Conservation (phyloP, 2,329 filamentous ascomycete species). For the Seiridium cupressi region DNA sequence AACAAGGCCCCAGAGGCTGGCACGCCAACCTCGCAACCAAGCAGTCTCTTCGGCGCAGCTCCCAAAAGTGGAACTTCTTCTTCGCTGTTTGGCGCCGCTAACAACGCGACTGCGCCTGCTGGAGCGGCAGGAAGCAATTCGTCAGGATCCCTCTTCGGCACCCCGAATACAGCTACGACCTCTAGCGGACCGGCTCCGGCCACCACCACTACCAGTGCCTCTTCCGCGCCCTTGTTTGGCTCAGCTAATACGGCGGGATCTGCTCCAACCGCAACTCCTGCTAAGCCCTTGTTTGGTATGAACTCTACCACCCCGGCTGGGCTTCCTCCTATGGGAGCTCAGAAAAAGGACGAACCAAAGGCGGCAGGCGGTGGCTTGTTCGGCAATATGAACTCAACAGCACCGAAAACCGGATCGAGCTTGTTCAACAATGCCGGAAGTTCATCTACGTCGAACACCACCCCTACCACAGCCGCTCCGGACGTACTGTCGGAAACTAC, state of each 20-base stretch:
- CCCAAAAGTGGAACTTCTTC: conserved; percentile 10
- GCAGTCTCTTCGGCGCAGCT: conserved; percentile 20
- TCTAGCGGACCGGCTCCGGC: conserved; percentile 1
- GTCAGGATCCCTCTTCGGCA: not conserved
- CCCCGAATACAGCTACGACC: not conserved
- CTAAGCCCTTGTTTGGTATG: conserved; percentile 46
- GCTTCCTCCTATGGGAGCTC: conserved; percentile 42
- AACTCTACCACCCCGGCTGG: conserved; percentile 56
- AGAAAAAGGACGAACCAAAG: conserved; percentile 18
- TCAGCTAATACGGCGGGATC: conserved; percentile 6
- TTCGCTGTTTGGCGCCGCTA: conserved; percentile 19
- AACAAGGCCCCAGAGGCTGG: conserved; percentile 18
- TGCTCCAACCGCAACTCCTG: conserved; percentile 35
- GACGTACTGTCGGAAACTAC: conserved; percentile 18
- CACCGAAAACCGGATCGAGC: not conserved
- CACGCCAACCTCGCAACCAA: conserved; percentile 19
- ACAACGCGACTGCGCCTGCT: conserved; percentile 14
- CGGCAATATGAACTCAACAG: conserved; percentile 25
- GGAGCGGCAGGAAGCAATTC: conserved; percentile 6
- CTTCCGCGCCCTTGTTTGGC: conserved; percentile 34
- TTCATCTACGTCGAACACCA: conserved; percentile 14
- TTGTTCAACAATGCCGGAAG: conserved; percentile 18
- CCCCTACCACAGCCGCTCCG: conserved; percentile 4
- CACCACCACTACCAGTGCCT: conserved; percentile 30
- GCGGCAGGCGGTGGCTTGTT: conserved; percentile 19